phyloP scores from a whole-genome alignment of 2,329 filamentous ascomycete genomes.

The Hypocrella siamensis region DNA sequence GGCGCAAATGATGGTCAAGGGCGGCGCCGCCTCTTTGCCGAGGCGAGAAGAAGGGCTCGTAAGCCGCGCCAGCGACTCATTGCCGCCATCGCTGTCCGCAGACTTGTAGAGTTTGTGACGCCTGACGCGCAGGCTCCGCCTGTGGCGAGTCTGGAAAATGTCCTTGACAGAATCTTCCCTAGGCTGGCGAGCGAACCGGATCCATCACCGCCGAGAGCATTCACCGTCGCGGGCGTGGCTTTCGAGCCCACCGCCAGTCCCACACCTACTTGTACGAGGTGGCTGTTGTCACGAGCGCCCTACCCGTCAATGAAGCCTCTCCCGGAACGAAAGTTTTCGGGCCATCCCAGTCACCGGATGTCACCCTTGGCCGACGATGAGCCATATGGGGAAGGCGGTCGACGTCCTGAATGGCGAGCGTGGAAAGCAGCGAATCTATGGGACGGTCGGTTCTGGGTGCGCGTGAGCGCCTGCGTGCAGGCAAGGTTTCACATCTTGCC shows the following conservation, averaged over 20 bases:
- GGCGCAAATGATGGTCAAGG: not conserved
- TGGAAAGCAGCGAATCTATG: constrained; percentile 25
- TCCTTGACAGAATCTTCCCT: constrained; percentile 33
- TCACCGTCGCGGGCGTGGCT: constrained; percentile 21
- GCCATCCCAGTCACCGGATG: constrained; percentile 7
- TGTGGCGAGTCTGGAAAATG: constrained; percentile 26
- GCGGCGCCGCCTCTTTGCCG: constrained; percentile 8
- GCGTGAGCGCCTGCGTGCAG: constrained; percentile 26
- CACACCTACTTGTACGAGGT: constrained; percentile 14
- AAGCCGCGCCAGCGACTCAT: constrained; percentile 23
- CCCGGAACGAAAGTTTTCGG: constrained; percentile 11
- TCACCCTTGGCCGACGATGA: not conserved
- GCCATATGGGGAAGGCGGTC: constrained; percentile 3
- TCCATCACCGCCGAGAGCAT: constrained; percentile 18
- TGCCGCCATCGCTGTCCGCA: constrained; percentile 29
- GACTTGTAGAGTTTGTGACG: constrained; percentile 32
- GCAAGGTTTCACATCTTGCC: constrained; percentile 28
- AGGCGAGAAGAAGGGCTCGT: constrained; percentile 11
- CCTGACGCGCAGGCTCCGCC: constrained; percentile 29
- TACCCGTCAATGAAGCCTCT: constrained; percentile 23
- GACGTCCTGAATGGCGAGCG: constrained; percentile 10
- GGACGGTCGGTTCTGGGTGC: constrained; percentile 49
- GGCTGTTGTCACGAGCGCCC: constrained; percentile 31
- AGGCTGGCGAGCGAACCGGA: constrained; percentile 14
- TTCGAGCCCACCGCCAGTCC: constrained; percentile 17